A percentile compares a stretch with the other conserved stretches of the same genome.
These are phyloP conservation scores for Debaryomyces maramus DNA, from an alignment of 805 yeast genomes.

Conservation along the genomic window DNA sequence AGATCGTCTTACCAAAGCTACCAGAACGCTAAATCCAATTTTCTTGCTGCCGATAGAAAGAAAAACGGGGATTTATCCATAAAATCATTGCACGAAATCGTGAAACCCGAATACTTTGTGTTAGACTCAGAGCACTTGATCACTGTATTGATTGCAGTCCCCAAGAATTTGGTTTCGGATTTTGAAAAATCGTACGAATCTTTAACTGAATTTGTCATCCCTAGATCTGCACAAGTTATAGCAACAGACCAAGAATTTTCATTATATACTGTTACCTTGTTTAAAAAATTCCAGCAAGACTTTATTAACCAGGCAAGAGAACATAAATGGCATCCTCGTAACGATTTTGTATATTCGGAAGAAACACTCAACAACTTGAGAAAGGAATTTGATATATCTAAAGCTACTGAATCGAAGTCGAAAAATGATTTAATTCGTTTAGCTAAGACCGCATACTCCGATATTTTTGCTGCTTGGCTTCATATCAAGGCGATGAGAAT, in stretches of 20 bases:
- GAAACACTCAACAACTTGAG: conserved; percentile 69
- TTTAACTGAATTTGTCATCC: conserved; percentile 79
- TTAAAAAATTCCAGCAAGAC: conserved; percentile 74
- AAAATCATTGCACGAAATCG: conserved; percentile 86
- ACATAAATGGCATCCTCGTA: conserved; percentile 83
- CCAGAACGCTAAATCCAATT: conserved; percentile 78
- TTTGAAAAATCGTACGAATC: conserved; percentile 76
- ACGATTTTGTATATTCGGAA: conserved; percentile 82
- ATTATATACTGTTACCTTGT: conserved; percentile 77
- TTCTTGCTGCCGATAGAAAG: conserved; percentile 87
- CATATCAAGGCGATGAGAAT: conserved; percentile 86
- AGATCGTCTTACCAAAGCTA: conserved; percentile 72
- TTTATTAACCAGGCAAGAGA: conserved; percentile 77
- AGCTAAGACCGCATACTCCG: conserved; percentile 86
- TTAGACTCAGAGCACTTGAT: conserved; percentile 81
- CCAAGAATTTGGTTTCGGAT: conserved; percentile 57
- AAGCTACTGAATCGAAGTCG: conserved; percentile 68
- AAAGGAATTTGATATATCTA: conserved; percentile 75
- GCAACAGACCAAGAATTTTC: conserved; percentile 71
- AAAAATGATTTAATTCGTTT: conserved; percentile 79
- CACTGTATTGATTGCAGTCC: conserved; percentile 87
- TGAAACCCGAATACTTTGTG: conserved; percentile 79
- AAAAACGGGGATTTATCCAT: conserved; percentile 92
- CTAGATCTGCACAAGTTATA: conserved; percentile 77
- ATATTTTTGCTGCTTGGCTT: conserved; percentile 81